phyloP scores from a whole-genome alignment of 441 rosid genomes.

The Adansonia grandidieri region DNA sequence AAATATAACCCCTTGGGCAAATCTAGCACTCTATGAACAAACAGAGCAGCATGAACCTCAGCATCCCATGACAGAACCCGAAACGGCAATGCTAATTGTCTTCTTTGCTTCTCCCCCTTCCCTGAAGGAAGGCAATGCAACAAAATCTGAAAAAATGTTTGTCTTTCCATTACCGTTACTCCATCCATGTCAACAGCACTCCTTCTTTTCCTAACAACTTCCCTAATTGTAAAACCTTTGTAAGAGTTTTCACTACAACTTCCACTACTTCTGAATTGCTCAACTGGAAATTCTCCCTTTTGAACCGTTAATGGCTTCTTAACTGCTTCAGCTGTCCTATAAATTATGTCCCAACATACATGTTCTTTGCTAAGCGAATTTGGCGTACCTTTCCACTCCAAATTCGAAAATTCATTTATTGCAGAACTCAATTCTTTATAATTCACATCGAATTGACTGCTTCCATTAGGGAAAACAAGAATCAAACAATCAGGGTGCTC shows the following conservation, averaged over 20 bases:
- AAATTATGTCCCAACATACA: slow-evolving; percentile 76
- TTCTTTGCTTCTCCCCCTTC: slow-evolving; percentile 52
- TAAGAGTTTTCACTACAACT: slow-evolving; percentile 49
- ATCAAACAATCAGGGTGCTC: slow-evolving; percentile 91
- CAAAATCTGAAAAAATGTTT: slow-evolving; percentile 73
- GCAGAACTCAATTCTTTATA: slow-evolving; percentile 52
- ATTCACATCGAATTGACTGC: slow-evolving; percentile 42
- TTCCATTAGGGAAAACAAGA: slow-evolving; percentile 69
- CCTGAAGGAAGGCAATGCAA: slow-evolving; percentile 87
- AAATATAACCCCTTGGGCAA: slow-evolving; percentile 78
- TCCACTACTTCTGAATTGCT: slow-evolving; percentile 53
- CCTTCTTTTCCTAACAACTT: slow-evolving; percentile 79
- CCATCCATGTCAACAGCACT: slow-evolving; percentile 91
- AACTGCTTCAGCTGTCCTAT: slow-evolving; percentile 68
- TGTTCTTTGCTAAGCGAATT: slow-evolving; percentile 77
- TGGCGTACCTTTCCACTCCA: slow-evolving; percentile 74
- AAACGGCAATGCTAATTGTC: slow-evolving; percentile 67
- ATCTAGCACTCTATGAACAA: slow-evolving; percentile 76
- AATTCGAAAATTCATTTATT: slow-evolving; percentile 39
- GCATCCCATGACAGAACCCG: slow-evolving; percentile 87
- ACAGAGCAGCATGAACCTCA: slow-evolving; percentile 81
- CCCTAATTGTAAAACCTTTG: slow-evolving; percentile 49
- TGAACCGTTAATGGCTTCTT: slow-evolving; percentile 54
- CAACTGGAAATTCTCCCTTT: slow-evolving; percentile 32
- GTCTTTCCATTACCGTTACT: slow-evolving; percentile 59